phyloP scores from a whole-genome alignment of 768 basidiomycete species.

The Coprinopsis strossmayeri region DNA sequence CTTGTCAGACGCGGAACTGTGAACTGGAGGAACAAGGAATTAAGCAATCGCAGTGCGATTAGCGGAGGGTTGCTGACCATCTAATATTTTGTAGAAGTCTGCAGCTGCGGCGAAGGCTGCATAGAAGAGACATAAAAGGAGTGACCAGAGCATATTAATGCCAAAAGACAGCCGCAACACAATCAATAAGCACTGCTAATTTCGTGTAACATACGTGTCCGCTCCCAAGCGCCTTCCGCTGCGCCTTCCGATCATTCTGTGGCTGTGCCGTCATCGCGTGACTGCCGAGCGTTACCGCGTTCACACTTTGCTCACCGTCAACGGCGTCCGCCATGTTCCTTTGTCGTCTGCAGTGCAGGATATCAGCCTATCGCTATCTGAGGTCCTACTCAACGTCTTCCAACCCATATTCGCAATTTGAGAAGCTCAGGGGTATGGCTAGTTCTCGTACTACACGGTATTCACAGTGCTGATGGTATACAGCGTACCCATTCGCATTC shows the following conservation, averaged over 20 bases:
- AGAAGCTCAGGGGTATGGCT: conserved; percentile 30
- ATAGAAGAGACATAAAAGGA: conserved; percentile 31
- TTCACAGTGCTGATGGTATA: background rate
- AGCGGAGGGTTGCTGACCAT: conserved; percentile 50
- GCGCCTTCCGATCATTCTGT: background rate
- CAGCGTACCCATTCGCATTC: conserved; percentile 48
- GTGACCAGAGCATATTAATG: conserved; percentile 27
- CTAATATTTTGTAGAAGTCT: conserved; percentile 79
- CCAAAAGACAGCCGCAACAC: conserved; percentile 11
- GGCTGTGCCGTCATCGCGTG: background rate
- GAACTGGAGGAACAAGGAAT: conserved; percentile 31
- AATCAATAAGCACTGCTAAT: conserved; percentile 10
- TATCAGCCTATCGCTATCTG: background rate
- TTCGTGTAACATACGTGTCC: conserved; percentile 24
- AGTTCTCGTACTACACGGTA: background rate
- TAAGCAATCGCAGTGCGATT: background rate
- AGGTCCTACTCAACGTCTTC: conserved; percentile 2
- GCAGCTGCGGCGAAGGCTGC: conserved; percentile 41
- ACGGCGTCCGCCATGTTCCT: conserved; percentile 9
- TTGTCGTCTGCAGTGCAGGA: conserved; percentile 3
- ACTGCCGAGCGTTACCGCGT: no score
- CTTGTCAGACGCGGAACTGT: conserved; percentile 74
- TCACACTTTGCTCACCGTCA: no score
- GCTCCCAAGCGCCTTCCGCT: conserved; percentile 4
- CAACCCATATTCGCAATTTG: conserved; percentile 21